A percentile compares a stretch with the other conserved stretches of the same genome.
phyloP scores from a whole-genome alignment of 2,329 filamentous ascomycete species.

The Ophidiomyces ophidiicola region DNA sequence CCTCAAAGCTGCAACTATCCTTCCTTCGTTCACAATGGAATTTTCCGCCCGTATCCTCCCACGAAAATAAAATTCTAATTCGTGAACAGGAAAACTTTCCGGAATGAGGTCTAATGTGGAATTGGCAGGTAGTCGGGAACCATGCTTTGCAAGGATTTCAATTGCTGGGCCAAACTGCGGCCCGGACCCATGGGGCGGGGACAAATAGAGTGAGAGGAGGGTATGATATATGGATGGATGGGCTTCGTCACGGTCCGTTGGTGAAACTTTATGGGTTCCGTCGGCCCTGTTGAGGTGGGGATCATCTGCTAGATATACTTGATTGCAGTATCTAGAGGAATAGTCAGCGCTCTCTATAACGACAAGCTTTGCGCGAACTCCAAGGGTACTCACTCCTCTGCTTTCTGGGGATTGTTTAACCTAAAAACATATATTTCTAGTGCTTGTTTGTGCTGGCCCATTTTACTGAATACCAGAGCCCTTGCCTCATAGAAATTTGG shows the following conservation, averaged over 20 bases:
- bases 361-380: neutral
- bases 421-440: slow-evolving; percentile 97
- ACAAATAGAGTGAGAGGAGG: slow-evolving; percentile 77
- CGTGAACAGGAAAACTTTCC: slow-evolving; percentile 59
- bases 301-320: slow-evolving; percentile 55
- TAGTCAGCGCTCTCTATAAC: slow-evolving; percentile 23
- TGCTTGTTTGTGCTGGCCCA: slow-evolving; percentile 90
- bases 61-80: slow-evolving; percentile 82
- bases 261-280: slow-evolving; percentile 28
- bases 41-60: slow-evolving; percentile 81
- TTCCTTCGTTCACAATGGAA: slow-evolving; percentile 64
- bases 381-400: slow-evolving; percentile 60
- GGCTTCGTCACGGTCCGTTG: slow-evolving; percentile 40
- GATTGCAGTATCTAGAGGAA: slow-evolving; percentile 66
- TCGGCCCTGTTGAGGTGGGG: slow-evolving; percentile 25
- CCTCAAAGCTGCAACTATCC: slow-evolving; percentile 63
- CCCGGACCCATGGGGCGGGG: slow-evolving; percentile 59
- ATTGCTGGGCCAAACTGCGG: slow-evolving; percentile 69
- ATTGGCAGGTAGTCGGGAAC: slow-evolving; percentile 74
- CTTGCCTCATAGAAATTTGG: slow-evolving; percentile 76
- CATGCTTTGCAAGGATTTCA: slow-evolving; percentile 79
- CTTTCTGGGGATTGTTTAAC: slow-evolving; percentile 72
- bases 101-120: slow-evolving; percentile 82
- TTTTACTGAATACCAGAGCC: slow-evolving; percentile 82
- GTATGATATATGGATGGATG: slow-evolving; percentile 79